Conservation (phyloP, 148 eudicot genomes). For the Chenopodium suecicum region DNA sequence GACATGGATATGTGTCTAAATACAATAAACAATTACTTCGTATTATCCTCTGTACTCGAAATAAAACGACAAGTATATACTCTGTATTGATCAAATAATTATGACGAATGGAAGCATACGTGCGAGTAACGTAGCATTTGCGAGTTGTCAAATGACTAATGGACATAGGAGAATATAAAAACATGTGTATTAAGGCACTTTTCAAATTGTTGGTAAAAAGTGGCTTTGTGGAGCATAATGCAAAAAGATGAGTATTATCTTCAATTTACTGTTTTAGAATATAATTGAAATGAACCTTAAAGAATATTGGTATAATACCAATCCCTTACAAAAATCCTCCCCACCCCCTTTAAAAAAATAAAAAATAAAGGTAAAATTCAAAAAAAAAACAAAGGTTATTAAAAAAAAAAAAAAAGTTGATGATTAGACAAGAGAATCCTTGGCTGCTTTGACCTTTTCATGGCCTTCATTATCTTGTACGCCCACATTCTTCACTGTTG, state of each 20-base stretch:
- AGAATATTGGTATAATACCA: not conserved
- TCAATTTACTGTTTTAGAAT: not conserved
- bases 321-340: not conserved
- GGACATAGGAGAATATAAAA: too few species aligned
- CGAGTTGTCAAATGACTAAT: too few species aligned
- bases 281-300: not conserved
- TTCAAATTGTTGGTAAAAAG: conserved; percentile 3
- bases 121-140: too few species aligned
- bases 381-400: not conserved
- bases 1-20: too few species aligned
- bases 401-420: not conserved
- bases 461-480: conserved; percentile 50
- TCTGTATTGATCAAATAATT: too few species aligned
- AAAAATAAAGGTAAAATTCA: too few species aligned
- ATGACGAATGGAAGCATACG: too few species aligned
- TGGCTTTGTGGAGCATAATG: conserved; percentile 21
- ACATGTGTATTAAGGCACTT: too few species aligned
- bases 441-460: conserved; percentile 45
- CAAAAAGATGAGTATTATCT: not conserved
- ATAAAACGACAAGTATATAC: too few species aligned
- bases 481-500: conserved; percentile 35
- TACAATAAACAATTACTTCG: too few species aligned
- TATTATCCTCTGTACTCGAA: too few species aligned
- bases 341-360: not conserved
- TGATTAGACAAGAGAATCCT: conserved; percentile 45